phyloP scores from a whole-genome alignment of 1,139 yeast genomes.

The Taiozyma sp. region DNA sequence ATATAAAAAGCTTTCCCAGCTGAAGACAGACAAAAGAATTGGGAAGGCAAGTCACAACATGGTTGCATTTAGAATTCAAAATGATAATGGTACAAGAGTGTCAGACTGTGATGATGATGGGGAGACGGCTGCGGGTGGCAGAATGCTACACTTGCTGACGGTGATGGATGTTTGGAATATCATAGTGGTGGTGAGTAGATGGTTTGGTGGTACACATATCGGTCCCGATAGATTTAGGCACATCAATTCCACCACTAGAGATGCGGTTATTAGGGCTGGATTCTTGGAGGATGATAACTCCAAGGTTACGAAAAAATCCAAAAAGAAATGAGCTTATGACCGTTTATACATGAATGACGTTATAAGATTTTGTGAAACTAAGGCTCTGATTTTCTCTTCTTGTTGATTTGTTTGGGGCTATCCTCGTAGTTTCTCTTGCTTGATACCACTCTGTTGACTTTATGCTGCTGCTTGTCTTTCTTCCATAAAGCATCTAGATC shows the following conservation, averaged over 20 bases:
- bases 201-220: constrained; percentile 90
- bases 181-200: constrained; percentile 64
- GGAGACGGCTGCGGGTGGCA: constrained; percentile 92
- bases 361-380: constrained; percentile 1
- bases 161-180: constrained; percentile 79
- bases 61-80: constrained; percentile 75
- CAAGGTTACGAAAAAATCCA: constrained; percentile 24
- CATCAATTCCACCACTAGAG: constrained; percentile 83
- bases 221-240: constrained; percentile 96
- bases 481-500: constrained; percentile 32
- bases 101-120: constrained; percentile 98
- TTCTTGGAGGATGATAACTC: constrained; percentile 29
- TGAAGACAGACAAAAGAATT: constrained; percentile 62
- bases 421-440: constrained; percentile 11
- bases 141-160: constrained; percentile 73
- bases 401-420: constrained; percentile 14
- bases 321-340: constrained; percentile 11
- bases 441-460: constrained; percentile 11
- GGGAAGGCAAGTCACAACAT: constrained; percentile 73
- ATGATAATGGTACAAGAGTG: constrained; percentile 44
- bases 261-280: constrained; percentile 66
- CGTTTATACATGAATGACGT: background rate
- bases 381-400: constrained; percentile 17
- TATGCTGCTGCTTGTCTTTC: constrained; percentile 7
- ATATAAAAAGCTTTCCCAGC: constrained; percentile 38